A percentile compares a stretch with the other conserved stretches of the same genome.
Conservation (phyloP, 805 yeast species). For the Metschnikowia proteae region DNA sequence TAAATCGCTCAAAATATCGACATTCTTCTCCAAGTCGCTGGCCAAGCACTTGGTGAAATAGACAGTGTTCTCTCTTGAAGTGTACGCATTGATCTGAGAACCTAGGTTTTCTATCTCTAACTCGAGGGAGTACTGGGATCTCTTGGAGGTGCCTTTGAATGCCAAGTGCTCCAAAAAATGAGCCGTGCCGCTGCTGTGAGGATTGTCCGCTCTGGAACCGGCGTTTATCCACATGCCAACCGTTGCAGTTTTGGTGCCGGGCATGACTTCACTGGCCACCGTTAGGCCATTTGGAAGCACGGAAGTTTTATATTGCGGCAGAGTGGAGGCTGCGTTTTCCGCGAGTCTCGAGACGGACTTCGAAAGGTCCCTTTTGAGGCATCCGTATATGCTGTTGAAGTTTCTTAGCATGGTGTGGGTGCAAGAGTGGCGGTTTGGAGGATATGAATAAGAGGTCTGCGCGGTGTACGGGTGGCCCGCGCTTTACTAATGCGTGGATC, state of each 20-base stretch:
- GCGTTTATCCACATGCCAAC: constrained; percentile 99
- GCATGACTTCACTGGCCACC: constrained; percentile 86
- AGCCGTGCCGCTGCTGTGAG: constrained; percentile 87
- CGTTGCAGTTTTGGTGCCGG: constrained; percentile 89
- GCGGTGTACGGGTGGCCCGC: constrained; percentile 2
- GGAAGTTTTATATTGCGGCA: constrained; percentile 50
- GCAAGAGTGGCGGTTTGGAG: neutral
- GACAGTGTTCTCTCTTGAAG: constrained; percentile 95
- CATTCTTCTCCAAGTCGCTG: constrained; percentile 76
- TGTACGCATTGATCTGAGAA: constrained; percentile 96
- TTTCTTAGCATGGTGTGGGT: constrained; percentile 8
- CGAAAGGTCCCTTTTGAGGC: neutral
- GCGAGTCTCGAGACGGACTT: neutral
- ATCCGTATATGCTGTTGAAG: neutral
- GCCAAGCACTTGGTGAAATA: constrained; percentile 87
- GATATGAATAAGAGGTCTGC: neutral
- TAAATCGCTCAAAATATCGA: constrained; percentile 86
- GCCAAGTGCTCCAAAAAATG: constrained; percentile 96
- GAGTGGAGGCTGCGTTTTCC: neutral
- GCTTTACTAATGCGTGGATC: constrained; percentile 1
- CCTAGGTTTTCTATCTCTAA: constrained; percentile 95
- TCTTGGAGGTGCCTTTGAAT: constrained; percentile 83
- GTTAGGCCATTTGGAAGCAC: constrained; percentile 87
- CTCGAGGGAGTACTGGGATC: constrained; percentile 82
- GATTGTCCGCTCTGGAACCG: constrained; percentile 93